Evolutionary conservation across 2,329 filamentous ascomycete species (phyloP).

Genomic region (Cucurbitaria berberidis): DNA sequence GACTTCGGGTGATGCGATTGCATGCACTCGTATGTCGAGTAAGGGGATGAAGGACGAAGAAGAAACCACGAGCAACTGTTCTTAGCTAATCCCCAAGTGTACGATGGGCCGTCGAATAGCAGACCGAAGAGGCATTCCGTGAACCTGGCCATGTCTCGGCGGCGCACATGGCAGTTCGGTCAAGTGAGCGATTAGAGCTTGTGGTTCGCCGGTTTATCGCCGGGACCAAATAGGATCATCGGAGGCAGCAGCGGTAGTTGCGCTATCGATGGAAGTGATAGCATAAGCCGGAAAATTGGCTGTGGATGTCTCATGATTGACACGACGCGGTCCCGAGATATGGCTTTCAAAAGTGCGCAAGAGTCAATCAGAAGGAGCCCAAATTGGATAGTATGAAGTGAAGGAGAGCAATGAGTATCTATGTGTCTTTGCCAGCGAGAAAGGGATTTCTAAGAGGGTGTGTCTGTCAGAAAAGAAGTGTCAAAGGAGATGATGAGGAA

Average conservation of each 20-base stretch:
- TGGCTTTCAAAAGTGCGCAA: neutral
- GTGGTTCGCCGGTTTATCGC: conserved; percentile 9
- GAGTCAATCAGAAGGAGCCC: neutral
- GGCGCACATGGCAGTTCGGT: conserved; percentile 9
- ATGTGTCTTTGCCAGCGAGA: neutral
- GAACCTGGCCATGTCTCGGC: conserved; percentile 18
- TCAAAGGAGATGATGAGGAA: neutral
- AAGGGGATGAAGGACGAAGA: neutral
- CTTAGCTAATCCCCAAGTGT: neutral
- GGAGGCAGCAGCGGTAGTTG: neutral
- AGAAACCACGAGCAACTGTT: conserved; percentile 9
- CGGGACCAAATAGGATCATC: conserved; percentile 5
- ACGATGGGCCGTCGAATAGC: conserved; percentile 13
- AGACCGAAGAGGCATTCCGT: neutral
- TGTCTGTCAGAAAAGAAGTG: too few species aligned
- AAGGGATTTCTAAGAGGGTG: neutral
- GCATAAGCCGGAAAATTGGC: conserved; percentile 1
- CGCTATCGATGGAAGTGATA: conserved; percentile 14
- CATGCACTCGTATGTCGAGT: conserved; percentile 3
- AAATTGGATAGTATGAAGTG: neutral
- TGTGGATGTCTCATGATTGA: neutral
- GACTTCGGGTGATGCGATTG: conserved; percentile 4
- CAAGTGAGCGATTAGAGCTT: conserved; percentile 12
- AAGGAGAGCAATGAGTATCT: neutral
- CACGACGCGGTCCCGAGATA: too few species aligned